These are phyloP conservation scores for Phytophthora pisi DNA, from an alignment of 352 stramenopile genomes.

Conservation along the genomic window DNA sequence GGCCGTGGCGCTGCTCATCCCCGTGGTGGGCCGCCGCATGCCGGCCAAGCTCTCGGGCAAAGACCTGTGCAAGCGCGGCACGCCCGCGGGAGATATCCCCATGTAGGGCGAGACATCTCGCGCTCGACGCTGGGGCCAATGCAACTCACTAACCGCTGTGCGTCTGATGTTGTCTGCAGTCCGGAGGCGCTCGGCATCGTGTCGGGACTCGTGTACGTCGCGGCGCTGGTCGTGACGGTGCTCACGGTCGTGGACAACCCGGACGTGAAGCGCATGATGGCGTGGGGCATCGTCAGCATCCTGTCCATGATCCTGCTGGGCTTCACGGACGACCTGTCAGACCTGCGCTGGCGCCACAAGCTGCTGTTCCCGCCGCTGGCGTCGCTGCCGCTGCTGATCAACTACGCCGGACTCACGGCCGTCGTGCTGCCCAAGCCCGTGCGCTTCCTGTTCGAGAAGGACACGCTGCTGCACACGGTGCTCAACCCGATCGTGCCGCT, in stretches of 20 bases:
- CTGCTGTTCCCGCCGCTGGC: constrained; percentile 96
- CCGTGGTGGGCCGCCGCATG: constrained; percentile 59
- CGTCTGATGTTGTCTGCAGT: constrained; percentile 34
- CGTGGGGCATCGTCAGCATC: constrained; percentile 83
- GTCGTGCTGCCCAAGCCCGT: constrained; percentile 93
- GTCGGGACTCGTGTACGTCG: constrained; percentile 86
- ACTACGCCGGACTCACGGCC: constrained; percentile 96
- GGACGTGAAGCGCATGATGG: constrained; percentile 79
- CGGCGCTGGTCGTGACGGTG: constrained; percentile 70
- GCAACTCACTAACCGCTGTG: not conserved
- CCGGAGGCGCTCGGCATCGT: constrained; percentile 90
- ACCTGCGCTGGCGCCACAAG: constrained; percentile 97
- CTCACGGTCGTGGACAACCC: constrained; percentile 69
- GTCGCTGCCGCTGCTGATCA: constrained; percentile 95
- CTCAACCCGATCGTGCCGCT: constrained; percentile 69
- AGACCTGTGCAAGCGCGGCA: constrained; percentile 94
- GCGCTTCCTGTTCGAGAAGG: constrained; percentile 75
- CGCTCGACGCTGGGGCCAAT: not conserved
- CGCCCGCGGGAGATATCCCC: constrained; percentile 80
- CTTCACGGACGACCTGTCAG: constrained; percentile 96
- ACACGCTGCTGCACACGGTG: constrained; percentile 58
- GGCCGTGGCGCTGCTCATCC: constrained; percentile 69
- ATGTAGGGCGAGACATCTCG: constrained; percentile 59
- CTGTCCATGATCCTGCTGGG: constrained; percentile 94
- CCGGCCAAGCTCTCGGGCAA: constrained; percentile 89